These are phyloP conservation scores for Pseudogymnoascus sp. DNA, from an alignment of 2,329 filamentous ascomycete genomes.

Conservation along the genomic window DNA sequence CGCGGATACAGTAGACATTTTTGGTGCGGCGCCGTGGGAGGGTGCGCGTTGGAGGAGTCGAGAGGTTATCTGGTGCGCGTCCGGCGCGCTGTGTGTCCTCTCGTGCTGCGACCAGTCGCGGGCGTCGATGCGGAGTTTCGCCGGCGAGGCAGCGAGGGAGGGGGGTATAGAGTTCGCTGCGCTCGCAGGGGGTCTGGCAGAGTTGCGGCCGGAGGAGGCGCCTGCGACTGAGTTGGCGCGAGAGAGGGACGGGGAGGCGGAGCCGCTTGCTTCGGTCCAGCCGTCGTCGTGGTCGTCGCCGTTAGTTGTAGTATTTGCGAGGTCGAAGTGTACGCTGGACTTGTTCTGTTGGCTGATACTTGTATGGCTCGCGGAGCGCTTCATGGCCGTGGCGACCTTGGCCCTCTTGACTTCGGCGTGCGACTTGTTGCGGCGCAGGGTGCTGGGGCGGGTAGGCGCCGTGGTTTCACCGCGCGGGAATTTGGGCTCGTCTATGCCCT, in stretches of 20 bases:
- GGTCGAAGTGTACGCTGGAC: slow-evolving; percentile 50
- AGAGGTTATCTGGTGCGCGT: slow-evolving; percentile 59
- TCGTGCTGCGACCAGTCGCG: slow-evolving; percentile 19
- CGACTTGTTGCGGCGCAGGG: slow-evolving; percentile 52
- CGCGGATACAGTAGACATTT: slow-evolving; percentile 54
- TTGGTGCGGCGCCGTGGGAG: slow-evolving; percentile 51
- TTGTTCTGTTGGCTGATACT: slow-evolving; percentile 35
- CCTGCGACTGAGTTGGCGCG: slow-evolving; percentile 40
- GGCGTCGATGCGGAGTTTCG: slow-evolving; percentile 5
- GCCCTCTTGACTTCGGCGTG: slow-evolving; percentile 44
- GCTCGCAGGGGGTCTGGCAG: slow-evolving; percentile 31
- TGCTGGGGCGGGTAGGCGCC: slow-evolving; percentile 41
- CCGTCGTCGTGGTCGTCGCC: slow-evolving; percentile 41
- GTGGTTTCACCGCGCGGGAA: slow-evolving; percentile 38
- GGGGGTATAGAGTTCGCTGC: slow-evolving; percentile 24
- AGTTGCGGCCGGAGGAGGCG: slow-evolving; percentile 37
- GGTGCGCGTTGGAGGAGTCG: slow-evolving; percentile 56
- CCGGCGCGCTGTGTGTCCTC: slow-evolving; percentile 36
- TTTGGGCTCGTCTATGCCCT: slow-evolving; percentile 40
- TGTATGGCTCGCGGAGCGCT: slow-evolving; percentile 44
- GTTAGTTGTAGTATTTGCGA: slow-evolving; percentile 28
- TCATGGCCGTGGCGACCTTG: slow-evolving; percentile 39
- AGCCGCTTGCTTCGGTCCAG: slow-evolving; percentile 59
- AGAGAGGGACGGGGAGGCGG: slow-evolving; percentile 50
- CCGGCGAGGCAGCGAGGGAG: slow-evolving; percentile 22